Conservation (phyloP, 768 basidiomycete genomes). For the Epithele typhae region DNA sequence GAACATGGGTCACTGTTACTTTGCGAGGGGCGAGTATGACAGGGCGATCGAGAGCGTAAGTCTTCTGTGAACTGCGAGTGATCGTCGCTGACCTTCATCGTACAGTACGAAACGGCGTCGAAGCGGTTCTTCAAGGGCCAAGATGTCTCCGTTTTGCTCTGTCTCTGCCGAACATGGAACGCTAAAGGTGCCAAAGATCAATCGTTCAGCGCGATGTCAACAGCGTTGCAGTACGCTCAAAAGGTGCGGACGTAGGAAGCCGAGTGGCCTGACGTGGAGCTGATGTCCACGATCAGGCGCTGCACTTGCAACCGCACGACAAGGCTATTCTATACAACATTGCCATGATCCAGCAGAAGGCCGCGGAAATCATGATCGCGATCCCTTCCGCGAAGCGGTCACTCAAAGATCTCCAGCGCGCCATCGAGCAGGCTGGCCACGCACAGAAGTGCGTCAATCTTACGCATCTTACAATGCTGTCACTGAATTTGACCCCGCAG, state of each 20-base stretch:
- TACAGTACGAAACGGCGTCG: conserved; percentile 89
- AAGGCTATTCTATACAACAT: conserved; percentile 93
- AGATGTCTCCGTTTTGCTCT: conserved; percentile 73
- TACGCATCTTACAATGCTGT: neutral
- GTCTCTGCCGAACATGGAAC: conserved; percentile 91
- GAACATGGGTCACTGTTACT: conserved; percentile 97
- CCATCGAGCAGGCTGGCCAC: conserved; percentile 75
- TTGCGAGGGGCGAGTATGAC: conserved; percentile 89
- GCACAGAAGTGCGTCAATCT: conserved; percentile 69
- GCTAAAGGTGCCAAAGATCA: conserved; percentile 90
- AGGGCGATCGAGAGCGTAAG: conserved; percentile 92
- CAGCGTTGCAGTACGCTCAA: conserved; percentile 82
- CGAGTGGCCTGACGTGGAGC: no score
- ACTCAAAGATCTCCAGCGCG: conserved; percentile 72
- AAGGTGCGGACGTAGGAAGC: conserved; percentile 38
- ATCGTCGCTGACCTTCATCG: conserved; percentile 4
- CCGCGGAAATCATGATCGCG: conserved; percentile 82
- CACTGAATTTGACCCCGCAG: conserved; percentile 33
- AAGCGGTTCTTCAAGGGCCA: conserved; percentile 70
- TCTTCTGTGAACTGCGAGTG: conserved; percentile 12
- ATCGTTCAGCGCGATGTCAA: conserved; percentile 74
- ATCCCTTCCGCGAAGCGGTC: conserved; percentile 73
- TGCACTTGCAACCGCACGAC: conserved; percentile 80
- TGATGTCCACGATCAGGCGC: conserved; percentile 71
- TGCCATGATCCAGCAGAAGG: conserved; percentile 97